Percentiles rank a stretch among this genome's conserved stretches.
Conservation (phyloP, 192 early-diverging fungal species). For the Piromyces finnis region DNA sequence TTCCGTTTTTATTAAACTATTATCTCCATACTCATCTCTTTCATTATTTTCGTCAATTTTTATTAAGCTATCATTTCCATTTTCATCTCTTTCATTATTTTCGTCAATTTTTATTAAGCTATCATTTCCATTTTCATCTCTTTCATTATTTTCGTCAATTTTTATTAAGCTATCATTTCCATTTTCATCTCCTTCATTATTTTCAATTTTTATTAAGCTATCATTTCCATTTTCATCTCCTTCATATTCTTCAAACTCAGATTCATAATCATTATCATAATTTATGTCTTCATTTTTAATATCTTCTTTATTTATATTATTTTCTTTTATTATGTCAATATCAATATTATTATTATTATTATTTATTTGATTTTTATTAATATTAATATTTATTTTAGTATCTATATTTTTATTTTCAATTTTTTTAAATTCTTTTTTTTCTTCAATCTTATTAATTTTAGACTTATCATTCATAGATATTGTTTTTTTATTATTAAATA, state of each 20-base stretch:
- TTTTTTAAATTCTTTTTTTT: too few species aligned
- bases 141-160: not conserved
- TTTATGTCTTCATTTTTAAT: not conserved
- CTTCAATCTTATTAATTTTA: too few species aligned
- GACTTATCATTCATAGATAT: not conserved
- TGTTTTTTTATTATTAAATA: too few species aligned
- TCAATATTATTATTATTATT: not conserved
- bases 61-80: too few species aligned
- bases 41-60: not conserved
- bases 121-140: not conserved
- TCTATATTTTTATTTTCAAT: too few species aligned
- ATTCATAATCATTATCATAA: not conserved
- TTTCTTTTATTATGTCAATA: too few species aligned
- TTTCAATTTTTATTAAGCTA: not conserved
- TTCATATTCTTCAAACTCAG: not conserved
- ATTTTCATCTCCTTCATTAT: not conserved
- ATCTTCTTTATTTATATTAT: not conserved
- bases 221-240: not conserved
- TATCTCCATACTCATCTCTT: too few species aligned
- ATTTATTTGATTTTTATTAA: too few species aligned
- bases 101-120: too few species aligned
- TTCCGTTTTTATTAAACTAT: too few species aligned
- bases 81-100: not conserved
- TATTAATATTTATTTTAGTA: too few species aligned
- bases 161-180: not conserved